Evolutionary conservation across 2,329 filamentous ascomycete species (phyloP), one percentile per base, ranked within the genome.

Genomic region (Plectosphaerella sp.): DNA sequence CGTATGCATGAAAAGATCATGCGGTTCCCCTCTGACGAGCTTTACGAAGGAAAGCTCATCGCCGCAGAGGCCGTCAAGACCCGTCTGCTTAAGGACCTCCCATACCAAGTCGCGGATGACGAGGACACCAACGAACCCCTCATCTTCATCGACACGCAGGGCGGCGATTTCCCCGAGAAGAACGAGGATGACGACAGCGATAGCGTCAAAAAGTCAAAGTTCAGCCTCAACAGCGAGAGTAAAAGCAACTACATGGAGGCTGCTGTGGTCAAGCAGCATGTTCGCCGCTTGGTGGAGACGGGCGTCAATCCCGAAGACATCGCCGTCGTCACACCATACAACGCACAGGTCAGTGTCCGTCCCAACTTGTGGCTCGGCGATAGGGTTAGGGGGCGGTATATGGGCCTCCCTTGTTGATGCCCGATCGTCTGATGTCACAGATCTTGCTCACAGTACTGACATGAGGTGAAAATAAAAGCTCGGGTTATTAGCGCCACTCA

Each of bases 1-100:
- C 91, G 94, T 37, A 99, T 99, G 94, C 91, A 99, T 66, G 88
- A 96, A 64, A 84, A 78, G 50, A 97, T 99, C 62, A 97, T 97
- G 92, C 80, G 84, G 7, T 99, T 97, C 62, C 93, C 94, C 0
- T 97, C 93, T 0, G 81, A 89, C 56, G 86, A 93, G 64, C 77
- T 97, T 11, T 99, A 99, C 71, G 89, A 90, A 55, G 83, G 82
- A 2, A 86, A 87, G 61, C 80, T 99, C 1, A 73, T 92, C 3
- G 93, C 94, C 1, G 91, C 88, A 1, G 89, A 93, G 5, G 75
- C 77, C 0, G 94, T 97, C 56, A 88, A 87, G 65, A 73, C 72
- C 5, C 83, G 92, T 15, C 72, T 97, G 7, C 78, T 99, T 9
- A 87, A 77, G 49, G 88, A 91, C 57, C 69, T 99, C 5, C 82